phyloP scores from a whole-genome alignment of 2,329 filamentous ascomycete genomes.

The Botrytis elliptica region DNA sequence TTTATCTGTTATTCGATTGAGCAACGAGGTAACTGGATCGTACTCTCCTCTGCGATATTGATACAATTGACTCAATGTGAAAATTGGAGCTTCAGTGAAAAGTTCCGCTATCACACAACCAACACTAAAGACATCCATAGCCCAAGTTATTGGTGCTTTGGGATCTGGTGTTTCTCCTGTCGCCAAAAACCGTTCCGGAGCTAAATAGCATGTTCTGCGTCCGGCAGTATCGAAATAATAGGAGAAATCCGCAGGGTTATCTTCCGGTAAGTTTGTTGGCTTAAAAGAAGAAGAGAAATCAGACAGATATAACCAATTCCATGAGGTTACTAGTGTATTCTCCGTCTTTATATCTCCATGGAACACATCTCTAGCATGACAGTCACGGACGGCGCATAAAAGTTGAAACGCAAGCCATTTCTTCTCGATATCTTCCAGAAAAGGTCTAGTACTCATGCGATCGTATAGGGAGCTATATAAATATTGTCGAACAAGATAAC shows the following conservation, averaged over 20 bases:
- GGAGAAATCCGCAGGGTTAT: slow-evolving; percentile 95
- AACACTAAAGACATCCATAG: slow-evolving; percentile 97
- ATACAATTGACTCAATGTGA: slow-evolving; percentile 93
- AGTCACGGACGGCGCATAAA: slow-evolving; percentile 87
- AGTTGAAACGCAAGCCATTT: slow-evolving; percentile 98
- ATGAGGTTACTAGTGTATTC: slow-evolving; percentile 94
- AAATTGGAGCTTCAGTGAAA: slow-evolving; percentile 94
- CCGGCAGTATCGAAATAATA: slow-evolving; percentile 97
- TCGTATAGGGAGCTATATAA: slow-evolving; percentile 97
- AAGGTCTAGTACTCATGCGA: slow-evolving; percentile 91
- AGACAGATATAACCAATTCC: slow-evolving; percentile 98
- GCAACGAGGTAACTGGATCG: slow-evolving; percentile 75
- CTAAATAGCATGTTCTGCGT: slow-evolving; percentile 88
- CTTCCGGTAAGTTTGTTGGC: slow-evolving; percentile 86
- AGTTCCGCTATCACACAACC: slow-evolving; percentile 97
- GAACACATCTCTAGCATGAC: slow-evolving; percentile 82
- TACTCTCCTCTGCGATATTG: slow-evolving; percentile 93
- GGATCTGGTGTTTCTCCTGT: slow-evolving; percentile 64
- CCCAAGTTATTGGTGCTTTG: slow-evolving; percentile 72
- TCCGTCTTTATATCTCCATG: slow-evolving; percentile 99
- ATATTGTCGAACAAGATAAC: slow-evolving; percentile 91
- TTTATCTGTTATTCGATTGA: slow-evolving; percentile 83
- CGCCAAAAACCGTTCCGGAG: slow-evolving; percentile 85
- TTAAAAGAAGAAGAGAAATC: slow-evolving; percentile 97
- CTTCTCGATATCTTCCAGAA: slow-evolving; percentile 96